These are phyloP conservation scores for Rhodomyrtus tomentosa DNA, from an alignment of 345 rosid genomes.

Conservation along the genomic window DNA sequence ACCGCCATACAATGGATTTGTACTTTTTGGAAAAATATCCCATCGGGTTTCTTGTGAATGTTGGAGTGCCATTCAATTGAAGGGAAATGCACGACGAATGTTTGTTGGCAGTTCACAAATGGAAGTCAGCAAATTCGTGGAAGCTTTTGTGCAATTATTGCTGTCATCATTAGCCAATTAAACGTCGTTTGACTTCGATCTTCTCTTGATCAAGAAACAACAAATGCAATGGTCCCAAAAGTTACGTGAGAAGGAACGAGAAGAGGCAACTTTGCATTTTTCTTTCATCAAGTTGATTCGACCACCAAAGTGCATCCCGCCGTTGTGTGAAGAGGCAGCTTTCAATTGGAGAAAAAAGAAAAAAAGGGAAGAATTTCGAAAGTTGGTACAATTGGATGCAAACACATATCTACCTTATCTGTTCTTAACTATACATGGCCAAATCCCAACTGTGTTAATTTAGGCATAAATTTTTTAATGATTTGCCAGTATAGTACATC, in stretches of 20 bases:
- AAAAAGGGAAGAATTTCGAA: not conserved
- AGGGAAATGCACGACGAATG: not conserved
- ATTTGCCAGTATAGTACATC: no score
- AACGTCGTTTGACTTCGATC: not conserved
- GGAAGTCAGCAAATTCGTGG: not conserved
- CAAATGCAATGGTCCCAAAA: not conserved
- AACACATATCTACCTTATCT: not conserved
- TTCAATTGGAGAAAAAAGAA: not conserved
- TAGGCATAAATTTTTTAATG: no score
- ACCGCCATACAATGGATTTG: accelerated
- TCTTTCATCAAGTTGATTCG: not conserved
- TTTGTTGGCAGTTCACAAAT: not conserved
- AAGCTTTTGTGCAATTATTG: not conserved
- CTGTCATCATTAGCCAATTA: not conserved
- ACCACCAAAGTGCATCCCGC: not conserved
- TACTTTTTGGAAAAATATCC: not conserved
- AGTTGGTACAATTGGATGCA: not conserved
- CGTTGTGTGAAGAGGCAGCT: not conserved
- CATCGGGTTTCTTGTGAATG: accelerated
- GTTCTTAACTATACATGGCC: not conserved
- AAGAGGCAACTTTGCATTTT: not conserved
- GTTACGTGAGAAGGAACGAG: not conserved
- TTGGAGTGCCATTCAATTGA: not conserved
- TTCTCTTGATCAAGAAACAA: not conserved
- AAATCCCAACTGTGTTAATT: not conserved